Evolutionary conservation across 169 alveolate genomes (phyloP).

Genomic region (Eimeria falciformis): DNA sequence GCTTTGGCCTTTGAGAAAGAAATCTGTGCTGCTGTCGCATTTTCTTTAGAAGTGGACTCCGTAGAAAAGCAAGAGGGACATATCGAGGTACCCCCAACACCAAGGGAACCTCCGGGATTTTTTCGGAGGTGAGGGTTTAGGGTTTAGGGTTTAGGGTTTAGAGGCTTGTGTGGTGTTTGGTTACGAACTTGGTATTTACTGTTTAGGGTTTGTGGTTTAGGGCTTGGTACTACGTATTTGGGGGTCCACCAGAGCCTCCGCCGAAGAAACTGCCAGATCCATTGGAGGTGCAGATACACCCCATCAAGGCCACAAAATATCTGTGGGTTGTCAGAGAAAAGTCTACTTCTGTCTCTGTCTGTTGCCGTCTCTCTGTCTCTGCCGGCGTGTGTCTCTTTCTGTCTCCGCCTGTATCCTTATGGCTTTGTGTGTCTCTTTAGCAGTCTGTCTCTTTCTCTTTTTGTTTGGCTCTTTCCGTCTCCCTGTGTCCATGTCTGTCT

Average conservation of each 20-base stretch:
- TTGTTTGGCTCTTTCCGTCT: too few species aligned
- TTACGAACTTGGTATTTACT: too few species aligned
- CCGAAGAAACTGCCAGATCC: not conserved
- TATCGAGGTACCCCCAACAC: not conserved
- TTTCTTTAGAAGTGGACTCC: not conserved
- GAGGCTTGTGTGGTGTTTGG: too few species aligned
- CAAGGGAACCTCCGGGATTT: not conserved
- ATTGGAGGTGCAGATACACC: not conserved
- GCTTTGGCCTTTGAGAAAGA: too few species aligned
- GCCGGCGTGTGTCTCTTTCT: too few species aligned
- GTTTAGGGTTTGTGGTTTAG: not conserved
- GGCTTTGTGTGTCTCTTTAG: too few species aligned
- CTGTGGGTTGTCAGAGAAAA: not conserved
- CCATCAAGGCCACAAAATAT: not conserved
- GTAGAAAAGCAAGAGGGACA: not conserved
- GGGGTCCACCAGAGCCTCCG: not conserved
- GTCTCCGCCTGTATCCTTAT: too few species aligned
- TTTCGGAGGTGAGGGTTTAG: not conserved
- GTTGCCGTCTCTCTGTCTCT: too few species aligned
- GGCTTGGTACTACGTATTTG: not conserved
- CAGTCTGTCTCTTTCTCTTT: too few species aligned
- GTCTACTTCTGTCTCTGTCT: too few species aligned
- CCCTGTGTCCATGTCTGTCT: too few species aligned
- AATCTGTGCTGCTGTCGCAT: not conserved
- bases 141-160: slow-evolving; percentile 3